Percentiles rank a stretch among this genome's conserved stretches.
Evolutionary conservation across 352 stramenopile species (phyloP).

Genomic region (Pythium pyrilobum): DNA sequence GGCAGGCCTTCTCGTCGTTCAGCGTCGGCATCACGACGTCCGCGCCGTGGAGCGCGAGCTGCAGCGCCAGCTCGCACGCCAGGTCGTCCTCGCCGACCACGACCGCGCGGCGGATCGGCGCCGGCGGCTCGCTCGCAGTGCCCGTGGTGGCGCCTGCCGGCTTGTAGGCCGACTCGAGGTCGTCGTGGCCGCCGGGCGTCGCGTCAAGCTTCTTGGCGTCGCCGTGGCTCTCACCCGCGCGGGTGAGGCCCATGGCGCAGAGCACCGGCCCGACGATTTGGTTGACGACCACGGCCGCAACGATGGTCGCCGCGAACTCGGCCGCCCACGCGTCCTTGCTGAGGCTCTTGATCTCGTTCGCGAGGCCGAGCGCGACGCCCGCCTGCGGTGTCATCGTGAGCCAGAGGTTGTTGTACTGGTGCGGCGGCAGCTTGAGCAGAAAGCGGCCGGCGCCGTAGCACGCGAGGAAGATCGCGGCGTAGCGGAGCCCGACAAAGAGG

Average conservation of each 20-base stretch:
- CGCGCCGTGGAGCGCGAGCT: conserved; percentile 59
- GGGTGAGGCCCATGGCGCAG: conserved; percentile 47
- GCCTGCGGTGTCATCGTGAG: conserved; percentile 69
- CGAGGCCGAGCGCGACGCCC: conserved; percentile 57
- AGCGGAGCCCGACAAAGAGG: conserved; percentile 52
- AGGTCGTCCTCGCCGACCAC: conserved; percentile 60
- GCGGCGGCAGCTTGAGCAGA: conserved; percentile 46
- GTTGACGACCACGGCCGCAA: conserved; percentile 63
- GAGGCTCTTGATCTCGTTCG: conserved; percentile 48
- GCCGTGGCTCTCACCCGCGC: conserved; percentile 39
- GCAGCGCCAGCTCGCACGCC: conserved; percentile 56
- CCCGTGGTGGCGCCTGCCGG: too few species aligned
- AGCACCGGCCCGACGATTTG: conserved; percentile 67
- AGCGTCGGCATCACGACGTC: conserved; percentile 55
- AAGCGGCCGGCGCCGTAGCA: conserved; percentile 59
- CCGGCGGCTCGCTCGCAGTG: too few species aligned
- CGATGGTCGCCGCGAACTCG: conserved; percentile 59
- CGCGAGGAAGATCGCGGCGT: conserved; percentile 52
- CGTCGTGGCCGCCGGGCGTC: too few species aligned
- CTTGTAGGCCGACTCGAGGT: too few species aligned
- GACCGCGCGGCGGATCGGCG: too few species aligned
- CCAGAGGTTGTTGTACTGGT: conserved; percentile 74
- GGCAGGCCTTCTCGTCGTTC: conserved; percentile 46
- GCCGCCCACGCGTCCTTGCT: conserved; percentile 45
- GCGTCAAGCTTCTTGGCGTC: too few species aligned